These are phyloP conservation scores for Raffaelea ambrosiae DNA, from an alignment of 2,329 filamentous ascomycete genomes.

Conservation along the genomic window DNA sequence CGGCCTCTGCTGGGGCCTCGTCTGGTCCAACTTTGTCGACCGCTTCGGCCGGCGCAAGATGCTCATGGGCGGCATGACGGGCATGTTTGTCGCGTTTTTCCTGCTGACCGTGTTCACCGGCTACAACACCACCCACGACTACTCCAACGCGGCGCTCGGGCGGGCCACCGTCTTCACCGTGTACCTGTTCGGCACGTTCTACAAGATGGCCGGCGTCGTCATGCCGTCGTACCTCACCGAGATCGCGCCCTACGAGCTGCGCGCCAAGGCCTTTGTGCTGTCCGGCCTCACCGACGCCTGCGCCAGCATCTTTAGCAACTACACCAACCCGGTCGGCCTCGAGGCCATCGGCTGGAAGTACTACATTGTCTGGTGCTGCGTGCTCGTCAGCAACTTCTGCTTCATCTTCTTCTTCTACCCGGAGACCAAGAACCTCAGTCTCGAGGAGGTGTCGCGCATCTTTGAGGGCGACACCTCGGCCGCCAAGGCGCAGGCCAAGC, in stretches of 20 bases:
- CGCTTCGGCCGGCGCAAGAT: neutral
- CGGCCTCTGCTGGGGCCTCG: conserved; percentile 1
- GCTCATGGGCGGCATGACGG: conserved; percentile 1
- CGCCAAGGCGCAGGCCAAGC: no score
- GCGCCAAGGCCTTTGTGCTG: conserved; percentile 12
- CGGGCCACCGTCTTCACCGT: conserved; percentile 7
- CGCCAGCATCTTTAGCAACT: conserved; percentile 13
- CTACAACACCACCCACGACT: conserved; percentile 11
- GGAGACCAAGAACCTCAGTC: conserved; percentile 8
- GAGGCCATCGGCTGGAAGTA: conserved; percentile 14
- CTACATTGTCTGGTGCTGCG: conserved; percentile 15
- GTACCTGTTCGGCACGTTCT: conserved; percentile 17
- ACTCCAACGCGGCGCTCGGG: conserved; percentile 9
- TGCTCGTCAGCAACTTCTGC: conserved; percentile 9
- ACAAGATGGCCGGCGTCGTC: conserved; percentile 28
- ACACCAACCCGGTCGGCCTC: conserved; percentile 14
- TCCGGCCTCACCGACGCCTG: conserved; percentile 6
- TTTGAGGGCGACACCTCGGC: conserved; percentile 14
- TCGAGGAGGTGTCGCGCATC: conserved; percentile 42
- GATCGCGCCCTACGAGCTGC: conserved; percentile 10
- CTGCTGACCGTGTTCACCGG: conserved; percentile 10
- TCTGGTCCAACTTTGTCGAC: conserved; percentile 4
- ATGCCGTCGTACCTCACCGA: conserved; percentile 15
- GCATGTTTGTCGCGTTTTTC: conserved; percentile 11
- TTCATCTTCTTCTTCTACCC: conserved; percentile 19